A percentile compares a stretch with the other conserved stretches of the same genome.
phyloP scores from a whole-genome alignment of 257 asterid species.

The Fraxinus pennsylvanica region DNA sequence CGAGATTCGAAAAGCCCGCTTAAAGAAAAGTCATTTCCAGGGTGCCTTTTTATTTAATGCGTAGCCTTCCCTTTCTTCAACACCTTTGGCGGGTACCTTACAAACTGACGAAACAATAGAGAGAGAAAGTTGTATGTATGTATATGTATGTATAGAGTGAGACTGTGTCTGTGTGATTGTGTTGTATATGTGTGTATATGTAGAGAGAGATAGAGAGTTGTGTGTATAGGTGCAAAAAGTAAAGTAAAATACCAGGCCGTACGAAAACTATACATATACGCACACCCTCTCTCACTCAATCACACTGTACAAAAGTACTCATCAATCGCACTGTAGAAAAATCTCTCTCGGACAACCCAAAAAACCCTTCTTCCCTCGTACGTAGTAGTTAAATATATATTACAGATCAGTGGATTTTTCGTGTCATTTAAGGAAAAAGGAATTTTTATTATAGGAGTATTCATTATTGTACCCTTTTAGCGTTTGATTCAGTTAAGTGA shows the following conservation, averaged over 20 bases:
- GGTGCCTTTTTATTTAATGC: constrained; percentile 42
- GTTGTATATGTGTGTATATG: background rate
- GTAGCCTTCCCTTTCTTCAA: constrained; percentile 25
- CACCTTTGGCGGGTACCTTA: constrained; percentile 65
- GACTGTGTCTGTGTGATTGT: constrained; percentile 12
- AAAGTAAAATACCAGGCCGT: constrained; percentile 33
- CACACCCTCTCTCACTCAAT: constrained; percentile 27
- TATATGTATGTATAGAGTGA: constrained; percentile 25
- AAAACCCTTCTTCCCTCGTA: constrained; percentile 11
- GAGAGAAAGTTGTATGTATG: constrained; percentile 9
- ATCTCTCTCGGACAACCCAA: constrained; percentile 24
- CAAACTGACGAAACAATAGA: constrained; percentile 34
- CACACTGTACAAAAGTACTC: constrained; percentile 29
- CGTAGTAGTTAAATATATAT: constrained; percentile 7
- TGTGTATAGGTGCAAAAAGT: background rate
- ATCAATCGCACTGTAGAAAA: constrained; percentile 34
- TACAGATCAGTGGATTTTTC: constrained; percentile 18
- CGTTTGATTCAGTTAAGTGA: constrained; percentile 23
- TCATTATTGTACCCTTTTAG: constrained; percentile 19
- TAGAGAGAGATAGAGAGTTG: constrained; percentile 13
- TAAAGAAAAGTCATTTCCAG: constrained; percentile 26
- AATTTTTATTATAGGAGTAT: constrained; percentile 18
- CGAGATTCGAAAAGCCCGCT: constrained; percentile 30
- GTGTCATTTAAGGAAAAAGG: constrained; percentile 14
- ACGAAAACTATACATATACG: constrained; percentile 31